Percentiles rank a stretch among this genome's conserved stretches.
Conservation (phyloP, 306 rosid genomes). For the Morella rubra region DNA sequence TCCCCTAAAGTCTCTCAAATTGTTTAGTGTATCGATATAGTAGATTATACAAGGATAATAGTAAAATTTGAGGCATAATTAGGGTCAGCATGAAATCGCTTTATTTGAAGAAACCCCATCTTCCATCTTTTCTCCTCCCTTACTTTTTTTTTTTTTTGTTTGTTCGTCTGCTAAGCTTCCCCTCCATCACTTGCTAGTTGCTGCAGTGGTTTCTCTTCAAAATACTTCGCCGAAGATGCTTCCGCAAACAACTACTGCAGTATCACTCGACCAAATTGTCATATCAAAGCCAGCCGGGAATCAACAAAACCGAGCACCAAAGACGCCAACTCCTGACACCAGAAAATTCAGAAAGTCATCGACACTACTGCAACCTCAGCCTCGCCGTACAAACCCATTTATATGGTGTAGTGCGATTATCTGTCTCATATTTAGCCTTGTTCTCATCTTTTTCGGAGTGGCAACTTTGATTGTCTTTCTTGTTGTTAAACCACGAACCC, state of each 20-base stretch:
- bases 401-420: slow-evolving; percentile 70
- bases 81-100: background rate
- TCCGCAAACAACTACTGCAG: slow-evolving; percentile 30
- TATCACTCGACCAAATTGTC: slow-evolving; percentile 43
- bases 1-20: background rate
- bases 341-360: slow-evolving; percentile 36
- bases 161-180: too few relatives aligned
- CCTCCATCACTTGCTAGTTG: background rate
- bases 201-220: slow-evolving; percentile 5
- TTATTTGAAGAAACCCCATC: slow-evolving; percentile 28
- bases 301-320: slow-evolving; percentile 23
- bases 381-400: slow-evolving; percentile 65
- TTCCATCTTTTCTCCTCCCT: slow-evolving; percentile 21
- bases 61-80: too few relatives aligned
- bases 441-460: slow-evolving; percentile 77
- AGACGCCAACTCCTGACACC: slow-evolving; percentile 19
- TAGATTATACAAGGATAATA: too few relatives aligned
- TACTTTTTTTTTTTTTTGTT: too few relatives aligned
- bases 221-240: slow-evolving; percentile 37
- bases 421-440: slow-evolving; percentile 75
- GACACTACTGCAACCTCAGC: slow-evolving; percentile 37
- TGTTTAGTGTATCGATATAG: too few relatives aligned
- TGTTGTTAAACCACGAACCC: slow-evolving; percentile 62
- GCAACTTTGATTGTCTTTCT: slow-evolving; percentile 67
- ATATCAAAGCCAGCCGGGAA: slow-evolving; percentile 35